phyloP scores from a whole-genome alignment of 2,329 filamentous ascomycete species.

The Stagonosporopsis vannaccii region DNA sequence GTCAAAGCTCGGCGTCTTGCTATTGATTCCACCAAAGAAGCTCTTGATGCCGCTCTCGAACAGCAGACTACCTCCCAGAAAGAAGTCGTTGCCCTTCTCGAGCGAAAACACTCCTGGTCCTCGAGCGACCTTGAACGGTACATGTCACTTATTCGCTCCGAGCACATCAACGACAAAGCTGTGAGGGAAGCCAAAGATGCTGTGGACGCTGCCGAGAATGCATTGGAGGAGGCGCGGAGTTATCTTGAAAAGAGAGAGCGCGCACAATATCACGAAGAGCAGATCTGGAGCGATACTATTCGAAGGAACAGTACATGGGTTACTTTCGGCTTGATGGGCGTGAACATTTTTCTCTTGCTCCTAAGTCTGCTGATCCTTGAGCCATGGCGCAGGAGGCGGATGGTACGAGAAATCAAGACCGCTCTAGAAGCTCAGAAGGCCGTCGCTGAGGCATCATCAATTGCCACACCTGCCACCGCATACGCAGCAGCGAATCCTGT shows the following conservation, averaged over 20 bases:
- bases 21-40: slow-evolving; percentile 74
- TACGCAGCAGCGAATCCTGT: slow-evolving; percentile 2
- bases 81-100: slow-evolving; percentile 92
- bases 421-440: slow-evolving; percentile 44
- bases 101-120: slow-evolving; percentile 92
- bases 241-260: slow-evolving; percentile 83
- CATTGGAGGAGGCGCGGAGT: slow-evolving; percentile 78
- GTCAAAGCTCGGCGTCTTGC: slow-evolving; percentile 67
- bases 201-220: slow-evolving; percentile 77
- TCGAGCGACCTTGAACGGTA: slow-evolving; percentile 90
- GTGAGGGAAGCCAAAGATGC: slow-evolving; percentile 75
- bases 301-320: slow-evolving; percentile 97
- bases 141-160: slow-evolving; percentile 87
- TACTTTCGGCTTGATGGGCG: slow-evolving; percentile 96
- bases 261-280: slow-evolving; percentile 95
- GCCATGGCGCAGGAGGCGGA: slow-evolving; percentile 82
- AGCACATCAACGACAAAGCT: slow-evolving; percentile 90
- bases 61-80: slow-evolving; percentile 88
- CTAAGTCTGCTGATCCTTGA: slow-evolving; percentile 88
- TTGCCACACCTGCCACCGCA: slow-evolving; percentile 4
- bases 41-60: slow-evolving; percentile 83
- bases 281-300: slow-evolving; percentile 99
- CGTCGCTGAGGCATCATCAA: slow-evolving; percentile 22
- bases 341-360: slow-evolving; percentile 90
- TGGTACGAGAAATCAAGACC: slow-evolving; percentile 75